Percentiles rank a stretch among this genome's conserved stretches.
These are phyloP conservation scores for Geotrichum phurueaensis DNA, from an alignment of 1,139 yeast genomes.

Conservation along the genomic window DNA sequence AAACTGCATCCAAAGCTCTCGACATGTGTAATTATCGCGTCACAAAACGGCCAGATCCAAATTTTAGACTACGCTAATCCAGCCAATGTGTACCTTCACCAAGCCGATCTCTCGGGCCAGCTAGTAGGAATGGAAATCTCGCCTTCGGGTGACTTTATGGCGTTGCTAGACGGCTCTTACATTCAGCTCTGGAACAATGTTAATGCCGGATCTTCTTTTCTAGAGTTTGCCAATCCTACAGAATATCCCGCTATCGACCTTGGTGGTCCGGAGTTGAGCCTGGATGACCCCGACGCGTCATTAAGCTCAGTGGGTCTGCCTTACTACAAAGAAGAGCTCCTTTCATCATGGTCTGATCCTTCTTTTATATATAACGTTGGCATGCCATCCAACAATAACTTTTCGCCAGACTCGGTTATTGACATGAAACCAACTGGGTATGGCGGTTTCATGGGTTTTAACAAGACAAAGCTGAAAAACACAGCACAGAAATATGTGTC, in stretches of 20 bases:
- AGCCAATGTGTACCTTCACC: constrained; percentile 45
- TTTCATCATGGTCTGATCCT: constrained; percentile 61
- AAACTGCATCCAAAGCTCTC: constrained; percentile 83
- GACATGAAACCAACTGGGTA: constrained; percentile 28
- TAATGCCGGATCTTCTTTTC: constrained; percentile 34
- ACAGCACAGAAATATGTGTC: constrained; percentile 44
- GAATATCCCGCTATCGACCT: constrained; percentile 44
- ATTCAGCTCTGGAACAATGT: constrained; percentile 68
- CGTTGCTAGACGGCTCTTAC: constrained; percentile 57
- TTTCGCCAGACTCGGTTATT: constrained; percentile 25
- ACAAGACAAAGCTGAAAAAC: constrained; percentile 41
- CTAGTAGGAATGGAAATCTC: constrained; percentile 61
- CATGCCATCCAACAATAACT: constrained; percentile 28
- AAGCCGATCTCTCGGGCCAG: constrained; percentile 37
- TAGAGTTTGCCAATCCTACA: constrained; percentile 44
- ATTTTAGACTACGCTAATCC: constrained; percentile 81
- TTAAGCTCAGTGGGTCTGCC: constrained; percentile 80
- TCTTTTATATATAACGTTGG: constrained; percentile 30
- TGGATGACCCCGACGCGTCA: constrained; percentile 49
- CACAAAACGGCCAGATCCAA: constrained; percentile 76
- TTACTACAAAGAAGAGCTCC: constrained; percentile 66
- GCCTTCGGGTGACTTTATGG: constrained; percentile 73
- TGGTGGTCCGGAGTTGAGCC: constrained; percentile 32
- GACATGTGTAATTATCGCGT: constrained; percentile 67
- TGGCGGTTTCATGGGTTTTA: constrained; percentile 44